These are phyloP conservation scores for Xylaria cubensis DNA, from an alignment of 495 filamentous ascomycete species.

Conservation along the genomic window DNA sequence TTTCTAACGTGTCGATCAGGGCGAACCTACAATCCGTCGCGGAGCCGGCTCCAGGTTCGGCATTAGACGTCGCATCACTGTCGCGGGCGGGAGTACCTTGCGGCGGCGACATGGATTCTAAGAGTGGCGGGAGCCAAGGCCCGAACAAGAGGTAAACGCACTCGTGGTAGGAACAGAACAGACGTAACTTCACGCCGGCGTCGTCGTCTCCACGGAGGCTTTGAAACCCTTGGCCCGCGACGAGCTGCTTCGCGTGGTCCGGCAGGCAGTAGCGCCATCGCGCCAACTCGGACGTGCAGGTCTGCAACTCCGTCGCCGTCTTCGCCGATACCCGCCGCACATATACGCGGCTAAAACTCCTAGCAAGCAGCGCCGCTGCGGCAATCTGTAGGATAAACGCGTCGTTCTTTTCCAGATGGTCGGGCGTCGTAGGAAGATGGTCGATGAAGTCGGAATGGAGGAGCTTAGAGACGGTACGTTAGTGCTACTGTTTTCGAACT, in stretches of 20 bases:
- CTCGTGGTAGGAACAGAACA: conserved; percentile 18
- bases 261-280: conserved; percentile 1
- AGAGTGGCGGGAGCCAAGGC: conserved; percentile 9
- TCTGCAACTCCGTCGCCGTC: conserved; percentile 10
- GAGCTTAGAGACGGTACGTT: neutral
- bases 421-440: neutral
- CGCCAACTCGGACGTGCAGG: conserved; percentile 7
- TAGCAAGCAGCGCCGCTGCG: neutral
- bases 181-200: conserved; percentile 3
- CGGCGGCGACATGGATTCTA: conserved; percentile 3
- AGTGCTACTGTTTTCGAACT: neutral
- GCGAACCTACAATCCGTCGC: neutral
- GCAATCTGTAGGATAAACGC: neutral
- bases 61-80: neutral
- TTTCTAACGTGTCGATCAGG: neutral
- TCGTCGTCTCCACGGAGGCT: conserved; percentile 13
- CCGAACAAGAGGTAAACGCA: conserved; percentile 14
- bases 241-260: conserved; percentile 12
- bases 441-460: conserved; percentile 20
- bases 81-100: neutral
- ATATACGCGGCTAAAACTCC: conserved; percentile 2
- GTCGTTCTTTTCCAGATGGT: neutral
- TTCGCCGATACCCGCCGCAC: neutral
- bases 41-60: neutral
- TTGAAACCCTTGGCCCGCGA: conserved; percentile 6